phyloP scores from a whole-genome alignment of 768 basidiomycete species.

The Leucocoprinus leucothites region DNA sequence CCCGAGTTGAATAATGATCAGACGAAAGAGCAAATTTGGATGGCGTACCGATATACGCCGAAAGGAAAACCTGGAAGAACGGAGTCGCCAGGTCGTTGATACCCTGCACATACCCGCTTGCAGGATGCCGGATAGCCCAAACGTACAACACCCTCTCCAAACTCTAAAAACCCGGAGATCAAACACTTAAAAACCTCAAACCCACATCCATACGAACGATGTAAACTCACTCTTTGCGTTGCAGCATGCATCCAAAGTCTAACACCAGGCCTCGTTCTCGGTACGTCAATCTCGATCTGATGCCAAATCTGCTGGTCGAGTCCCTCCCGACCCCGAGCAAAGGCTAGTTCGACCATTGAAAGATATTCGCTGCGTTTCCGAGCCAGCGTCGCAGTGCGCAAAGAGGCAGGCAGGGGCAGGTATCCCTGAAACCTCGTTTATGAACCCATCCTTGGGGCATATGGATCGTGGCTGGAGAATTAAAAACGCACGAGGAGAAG shows the following conservation, averaged over 20 bases:
- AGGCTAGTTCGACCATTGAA: constrained; percentile 85
- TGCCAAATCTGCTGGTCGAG: constrained; percentile 99
- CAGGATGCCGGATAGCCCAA: constrained; percentile 98
- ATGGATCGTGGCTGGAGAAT: not conserved
- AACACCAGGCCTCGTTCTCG: constrained; percentile 90
- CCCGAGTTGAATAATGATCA: constrained; percentile 7
- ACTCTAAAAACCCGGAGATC: constrained; percentile 47
- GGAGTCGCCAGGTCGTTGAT: constrained; percentile 98
- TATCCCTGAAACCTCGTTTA: constrained; percentile 65
- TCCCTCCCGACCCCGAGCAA: constrained; percentile 79
- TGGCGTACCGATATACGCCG: constrained; percentile 83
- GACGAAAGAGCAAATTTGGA: not conserved
- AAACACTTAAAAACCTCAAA: constrained; percentile 10
- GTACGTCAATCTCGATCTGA: constrained; percentile 98
- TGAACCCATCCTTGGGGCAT: constrained; percentile 4
- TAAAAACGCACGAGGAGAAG: constrained; percentile 71
- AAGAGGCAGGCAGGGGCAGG: constrained; percentile 77
- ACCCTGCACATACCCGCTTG: constrained; percentile 97
- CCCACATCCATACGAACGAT: not conserved
- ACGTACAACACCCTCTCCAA: constrained; percentile 95
- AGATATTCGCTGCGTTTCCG: constrained; percentile 92
- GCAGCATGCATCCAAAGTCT: constrained; percentile 86
- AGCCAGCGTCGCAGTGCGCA: constrained; percentile 72
- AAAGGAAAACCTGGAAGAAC: constrained; percentile 96
- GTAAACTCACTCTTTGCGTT: constrained; percentile 75